Evolutionary conservation across 495 filamentous ascomycete species (phyloP).

Genomic region (Podospora sp.): DNA sequence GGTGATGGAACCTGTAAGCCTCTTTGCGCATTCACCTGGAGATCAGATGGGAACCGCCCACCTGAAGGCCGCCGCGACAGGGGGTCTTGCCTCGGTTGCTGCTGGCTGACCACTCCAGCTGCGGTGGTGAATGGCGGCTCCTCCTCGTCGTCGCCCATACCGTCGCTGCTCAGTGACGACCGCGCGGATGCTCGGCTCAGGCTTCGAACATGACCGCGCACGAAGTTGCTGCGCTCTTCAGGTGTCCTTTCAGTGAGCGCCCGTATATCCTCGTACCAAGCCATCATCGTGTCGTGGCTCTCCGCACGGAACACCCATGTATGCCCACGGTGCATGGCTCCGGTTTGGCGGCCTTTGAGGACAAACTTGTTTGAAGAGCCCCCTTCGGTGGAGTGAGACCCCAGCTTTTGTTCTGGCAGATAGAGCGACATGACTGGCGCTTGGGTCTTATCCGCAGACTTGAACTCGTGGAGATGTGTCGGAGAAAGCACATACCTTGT

Average conservation of each 20-base stretch:
- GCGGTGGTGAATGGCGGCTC: constrained; percentile 70
- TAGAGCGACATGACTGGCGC: constrained; percentile 93
- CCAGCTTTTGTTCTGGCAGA: constrained; percentile 91
- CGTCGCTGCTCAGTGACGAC: constrained; percentile 70
- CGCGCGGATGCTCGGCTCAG: constrained; percentile 68
- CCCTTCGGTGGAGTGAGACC: constrained; percentile 81
- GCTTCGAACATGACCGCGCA: constrained; percentile 74
- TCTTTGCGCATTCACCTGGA: constrained; percentile 70
- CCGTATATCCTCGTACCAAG: constrained; percentile 94
- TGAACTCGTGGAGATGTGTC: constrained; percentile 97
- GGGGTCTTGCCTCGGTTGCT: constrained; percentile 49
- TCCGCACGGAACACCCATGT: constrained; percentile 98
- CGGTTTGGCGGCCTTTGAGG: constrained; percentile 92
- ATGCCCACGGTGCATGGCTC: constrained; percentile 90
- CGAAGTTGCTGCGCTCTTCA: constrained; percentile 84
- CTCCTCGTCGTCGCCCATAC: constrained; percentile 82
- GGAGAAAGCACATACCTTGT: constrained; percentile 94
- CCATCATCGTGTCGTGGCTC: constrained; percentile 93
- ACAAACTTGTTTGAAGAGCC: constrained; percentile 97
- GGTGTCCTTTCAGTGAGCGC: constrained; percentile 83
- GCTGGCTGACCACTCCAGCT: constrained; percentile 48
- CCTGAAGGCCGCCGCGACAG: constrained; percentile 69
- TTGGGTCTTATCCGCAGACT: constrained; percentile 70
- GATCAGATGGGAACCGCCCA: constrained; percentile 87
- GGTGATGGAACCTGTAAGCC: constrained; percentile 77